Evolutionary conservation across 768 basidiomycete species (phyloP).

Genomic region (Lentinula lateritia): DNA sequence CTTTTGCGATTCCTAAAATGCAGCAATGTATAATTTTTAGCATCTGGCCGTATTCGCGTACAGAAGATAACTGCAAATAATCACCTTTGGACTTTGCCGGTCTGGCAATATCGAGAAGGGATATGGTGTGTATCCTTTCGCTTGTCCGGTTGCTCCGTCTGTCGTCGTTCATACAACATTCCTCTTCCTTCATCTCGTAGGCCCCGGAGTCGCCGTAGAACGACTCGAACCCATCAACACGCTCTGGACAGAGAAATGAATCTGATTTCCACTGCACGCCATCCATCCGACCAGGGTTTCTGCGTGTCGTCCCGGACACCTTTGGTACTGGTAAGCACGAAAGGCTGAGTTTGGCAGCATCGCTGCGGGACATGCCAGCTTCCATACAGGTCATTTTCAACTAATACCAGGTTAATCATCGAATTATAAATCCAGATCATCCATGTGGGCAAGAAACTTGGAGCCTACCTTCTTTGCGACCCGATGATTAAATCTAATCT

Average conservation of each 20-base stretch:
- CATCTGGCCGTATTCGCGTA: too few relatives aligned
- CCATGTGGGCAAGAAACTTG: background rate
- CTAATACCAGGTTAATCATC: too few relatives aligned
- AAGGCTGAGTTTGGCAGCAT: background rate
- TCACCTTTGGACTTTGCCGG: conserved; percentile 1
- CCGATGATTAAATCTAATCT: background rate
- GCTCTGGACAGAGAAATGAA: background rate
- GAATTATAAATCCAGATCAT: background rate
- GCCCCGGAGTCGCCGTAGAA: background rate
- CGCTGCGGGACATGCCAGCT: background rate
- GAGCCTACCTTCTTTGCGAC: background rate
- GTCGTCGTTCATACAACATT: background rate
- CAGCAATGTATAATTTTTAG: too few relatives aligned
- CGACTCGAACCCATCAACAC: background rate
- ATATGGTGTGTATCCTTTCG: background rate
- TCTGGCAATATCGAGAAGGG: background rate
- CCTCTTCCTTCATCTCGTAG: background rate
- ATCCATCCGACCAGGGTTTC: background rate
- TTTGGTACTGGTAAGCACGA: background rate
- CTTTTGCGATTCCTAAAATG: background rate
- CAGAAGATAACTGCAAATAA: too few relatives aligned
- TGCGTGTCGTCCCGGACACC: background rate
- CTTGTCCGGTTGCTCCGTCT: background rate
- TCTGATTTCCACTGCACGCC: background rate
- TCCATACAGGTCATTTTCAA: background rate